These are phyloP conservation scores for Aspergillus saccharolyticus DNA, from an alignment of 495 filamentous ascomycete genomes.

Conservation along the genomic window DNA sequence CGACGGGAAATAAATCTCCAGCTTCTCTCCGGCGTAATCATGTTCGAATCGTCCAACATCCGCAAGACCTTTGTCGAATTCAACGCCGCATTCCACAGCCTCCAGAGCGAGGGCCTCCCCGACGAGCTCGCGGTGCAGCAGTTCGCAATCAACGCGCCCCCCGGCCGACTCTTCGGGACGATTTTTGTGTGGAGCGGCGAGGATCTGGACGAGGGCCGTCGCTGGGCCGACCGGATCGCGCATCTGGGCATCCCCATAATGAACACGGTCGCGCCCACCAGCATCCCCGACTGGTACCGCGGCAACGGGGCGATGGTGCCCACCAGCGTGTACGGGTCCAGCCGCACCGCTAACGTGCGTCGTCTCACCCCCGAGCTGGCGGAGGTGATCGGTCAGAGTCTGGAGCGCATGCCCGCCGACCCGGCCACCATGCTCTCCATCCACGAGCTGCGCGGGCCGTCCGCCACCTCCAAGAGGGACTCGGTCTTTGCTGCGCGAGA, in stretches of 20 bases:
- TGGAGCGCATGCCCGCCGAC: constrained; percentile 23
- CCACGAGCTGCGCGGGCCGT: constrained; percentile 26
- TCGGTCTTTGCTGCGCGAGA: constrained; percentile 29
- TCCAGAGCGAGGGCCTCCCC: constrained; percentile 21
- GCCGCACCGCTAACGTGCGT: constrained; percentile 20
- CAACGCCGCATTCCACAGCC: constrained; percentile 19
- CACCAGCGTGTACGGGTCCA: constrained; percentile 16
- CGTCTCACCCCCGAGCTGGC: constrained; percentile 20
- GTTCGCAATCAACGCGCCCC: constrained; percentile 19
- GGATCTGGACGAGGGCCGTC: constrained; percentile 22
- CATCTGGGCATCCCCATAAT: constrained; percentile 20
- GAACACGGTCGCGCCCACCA: constrained; percentile 27
- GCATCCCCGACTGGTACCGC: constrained; percentile 18
- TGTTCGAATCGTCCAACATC: constrained; percentile 28
- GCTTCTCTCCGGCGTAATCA: constrained; percentile 30
- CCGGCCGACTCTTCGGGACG: constrained; percentile 19
- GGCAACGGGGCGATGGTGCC: constrained; percentile 17
- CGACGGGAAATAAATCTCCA: constrained; percentile 9
- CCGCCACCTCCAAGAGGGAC: constrained; percentile 3
- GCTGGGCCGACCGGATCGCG: constrained; percentile 28
- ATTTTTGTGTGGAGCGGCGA: constrained; percentile 29
- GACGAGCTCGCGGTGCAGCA: constrained; percentile 25
- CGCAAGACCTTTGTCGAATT: constrained; percentile 16
- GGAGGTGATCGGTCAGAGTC: constrained; percentile 17
- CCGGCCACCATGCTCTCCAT: constrained; percentile 23